Conservation (phyloP, 2,329 filamentous ascomycete genomes). For the Colletotrichum viniferum region DNA sequence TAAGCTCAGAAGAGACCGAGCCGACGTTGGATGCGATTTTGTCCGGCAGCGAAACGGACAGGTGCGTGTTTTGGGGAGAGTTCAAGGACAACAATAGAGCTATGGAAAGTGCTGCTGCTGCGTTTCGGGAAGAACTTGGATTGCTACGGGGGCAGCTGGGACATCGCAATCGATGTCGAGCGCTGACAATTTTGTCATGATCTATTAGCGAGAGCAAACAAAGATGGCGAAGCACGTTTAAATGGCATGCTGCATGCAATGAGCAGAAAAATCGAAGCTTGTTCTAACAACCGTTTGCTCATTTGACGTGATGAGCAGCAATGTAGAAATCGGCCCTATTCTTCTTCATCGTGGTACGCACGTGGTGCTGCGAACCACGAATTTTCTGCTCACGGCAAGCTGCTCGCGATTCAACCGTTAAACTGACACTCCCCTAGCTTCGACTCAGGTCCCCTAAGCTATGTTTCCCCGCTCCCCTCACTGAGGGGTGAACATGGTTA, state of each 20-base stretch:
- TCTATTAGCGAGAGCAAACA: neutral
- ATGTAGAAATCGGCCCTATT: neutral
- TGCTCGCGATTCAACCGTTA: neutral
- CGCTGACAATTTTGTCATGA: neutral
- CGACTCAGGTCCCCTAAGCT: neutral
- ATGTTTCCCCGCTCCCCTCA: neutral
- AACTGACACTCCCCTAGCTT: neutral
- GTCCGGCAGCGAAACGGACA: neutral
- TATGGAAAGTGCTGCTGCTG: neutral
- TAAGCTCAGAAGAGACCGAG: neutral
- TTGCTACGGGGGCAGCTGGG: neutral
- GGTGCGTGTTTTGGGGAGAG: neutral
- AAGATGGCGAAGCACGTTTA: neutral
- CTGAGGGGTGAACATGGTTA: neutral
- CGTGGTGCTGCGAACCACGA: neutral
- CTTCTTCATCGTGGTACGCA: neutral
- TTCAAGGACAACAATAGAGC: neutral
- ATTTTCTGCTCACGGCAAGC: neutral
- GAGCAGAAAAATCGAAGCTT: neutral
- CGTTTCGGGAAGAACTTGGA: neutral
- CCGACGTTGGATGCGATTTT: neutral
- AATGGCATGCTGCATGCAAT: neutral
- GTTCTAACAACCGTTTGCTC: neutral
- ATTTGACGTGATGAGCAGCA: neutral
- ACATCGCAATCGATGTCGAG: neutral